Percentiles rank a stretch among this genome's conserved stretches.
Conservation (phyloP, 495 filamentous ascomycete species). For the Neurospora sp. region DNA sequence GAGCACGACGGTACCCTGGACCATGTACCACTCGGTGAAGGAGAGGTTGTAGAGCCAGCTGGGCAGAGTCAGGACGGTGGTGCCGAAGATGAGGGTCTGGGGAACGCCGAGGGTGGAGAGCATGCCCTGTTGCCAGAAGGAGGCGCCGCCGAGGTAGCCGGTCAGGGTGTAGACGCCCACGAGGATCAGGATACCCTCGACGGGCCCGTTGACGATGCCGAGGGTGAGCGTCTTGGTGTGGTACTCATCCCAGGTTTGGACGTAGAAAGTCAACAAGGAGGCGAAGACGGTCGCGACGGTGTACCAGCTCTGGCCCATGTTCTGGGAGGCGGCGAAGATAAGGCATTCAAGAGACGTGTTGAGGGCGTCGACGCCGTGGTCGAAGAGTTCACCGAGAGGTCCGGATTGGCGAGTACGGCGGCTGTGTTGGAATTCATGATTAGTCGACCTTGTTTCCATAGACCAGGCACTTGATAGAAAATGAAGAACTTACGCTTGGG, state of each 20-base stretch:
- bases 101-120: slow-evolving; percentile 60
- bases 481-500: slow-evolving; percentile 61
- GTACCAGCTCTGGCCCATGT: slow-evolving; percentile 85
- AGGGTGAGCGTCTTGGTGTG: slow-evolving; percentile 93
- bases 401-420: slow-evolving; percentile 87
- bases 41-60: slow-evolving; percentile 59
- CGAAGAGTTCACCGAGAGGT: slow-evolving; percentile 90
- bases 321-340: slow-evolving; percentile 82
- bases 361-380: slow-evolving; percentile 93
- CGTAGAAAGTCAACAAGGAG: slow-evolving; percentile 71
- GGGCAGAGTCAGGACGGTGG: slow-evolving; percentile 57
- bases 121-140: slow-evolving; percentile 85
- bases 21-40: slow-evolving; percentile 86
- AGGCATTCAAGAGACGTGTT: slow-evolving; percentile 92
- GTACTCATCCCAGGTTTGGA: slow-evolving; percentile 99
- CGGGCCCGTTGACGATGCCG: slow-evolving; percentile 85
- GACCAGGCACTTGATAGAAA: neutral
- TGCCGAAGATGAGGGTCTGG: slow-evolving; percentile 44
- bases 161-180: slow-evolving; percentile 78
- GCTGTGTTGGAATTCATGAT: slow-evolving; percentile 28
- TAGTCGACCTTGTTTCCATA: neutral
- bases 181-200: slow-evolving; percentile 85
- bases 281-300: slow-evolving; percentile 80
- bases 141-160: slow-evolving; percentile 71
- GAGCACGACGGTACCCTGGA: slow-evolving; percentile 76